A percentile compares a stretch with the other conserved stretches of the same genome.
These are phyloP conservation scores for Quercus bicolor DNA, from an alignment of 306 rosid genomes.

Conservation along the genomic window DNA sequence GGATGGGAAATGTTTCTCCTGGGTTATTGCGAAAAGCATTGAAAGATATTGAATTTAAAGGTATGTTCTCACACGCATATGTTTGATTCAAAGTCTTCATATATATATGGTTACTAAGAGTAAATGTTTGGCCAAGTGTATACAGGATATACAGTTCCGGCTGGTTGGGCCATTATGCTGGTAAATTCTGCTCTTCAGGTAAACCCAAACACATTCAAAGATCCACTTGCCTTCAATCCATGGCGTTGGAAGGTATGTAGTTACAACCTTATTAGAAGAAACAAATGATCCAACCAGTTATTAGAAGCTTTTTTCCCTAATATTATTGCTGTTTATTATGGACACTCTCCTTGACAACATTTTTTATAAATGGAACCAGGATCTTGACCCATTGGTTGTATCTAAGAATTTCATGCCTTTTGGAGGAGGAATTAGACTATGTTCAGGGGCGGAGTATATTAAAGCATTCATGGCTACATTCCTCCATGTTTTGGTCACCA, in stretches of 20 bases:
- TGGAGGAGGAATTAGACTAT: slow-evolving; percentile 31
- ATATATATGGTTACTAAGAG: background rate
- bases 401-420: slow-evolving; percentile 1
- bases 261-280: too few relatives aligned
- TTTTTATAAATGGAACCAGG: background rate
- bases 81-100: background rate
- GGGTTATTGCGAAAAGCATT: slow-evolving; percentile 31
- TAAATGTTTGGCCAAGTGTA: background rate
- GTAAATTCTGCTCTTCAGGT: too few relatives aligned
- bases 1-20: slow-evolving; percentile 26
- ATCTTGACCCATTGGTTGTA: slow-evolving; percentile 2
- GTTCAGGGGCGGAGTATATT: slow-evolving; percentile 29
- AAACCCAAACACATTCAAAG: too few relatives aligned
- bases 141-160: slow-evolving; percentile 38
- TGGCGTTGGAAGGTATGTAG: slow-evolving; percentile 41
- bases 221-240: slow-evolving; percentile 4
- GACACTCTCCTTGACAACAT: background rate
- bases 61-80: background rate
- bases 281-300: background rate
- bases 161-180: too few relatives aligned
- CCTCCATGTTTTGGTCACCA: slow-evolving; percentile 34
- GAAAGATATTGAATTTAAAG: slow-evolving; percentile 31
- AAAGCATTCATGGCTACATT: slow-evolving; percentile 22
- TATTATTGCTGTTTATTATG: background rate
- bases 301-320: too few relatives aligned